phyloP scores from a whole-genome alignment of 495 filamentous ascomycete species.

The Hyaloscypha bicolor region DNA sequence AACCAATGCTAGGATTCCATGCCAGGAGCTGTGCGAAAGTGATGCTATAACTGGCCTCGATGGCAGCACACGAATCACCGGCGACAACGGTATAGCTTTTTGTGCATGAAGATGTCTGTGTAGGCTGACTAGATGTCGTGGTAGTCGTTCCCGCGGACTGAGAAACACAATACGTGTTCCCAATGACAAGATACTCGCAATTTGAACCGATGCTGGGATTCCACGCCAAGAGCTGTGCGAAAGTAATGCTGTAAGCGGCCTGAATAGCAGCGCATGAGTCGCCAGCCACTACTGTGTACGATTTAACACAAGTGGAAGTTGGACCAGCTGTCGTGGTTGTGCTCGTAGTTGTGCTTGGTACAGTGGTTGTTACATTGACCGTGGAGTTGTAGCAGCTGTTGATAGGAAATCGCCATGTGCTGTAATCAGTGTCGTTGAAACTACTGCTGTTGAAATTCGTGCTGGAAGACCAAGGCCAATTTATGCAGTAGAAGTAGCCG shows the following conservation, averaged over 20 bases:
- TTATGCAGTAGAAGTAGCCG: no score
- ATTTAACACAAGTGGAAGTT: not conserved
- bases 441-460: no score
- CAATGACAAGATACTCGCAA: not conserved
- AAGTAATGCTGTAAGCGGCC: slow-evolving; percentile 1
- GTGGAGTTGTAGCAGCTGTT: no score
- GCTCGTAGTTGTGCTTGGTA: no score
- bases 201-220: slow-evolving; percentile 4
- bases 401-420: no score
- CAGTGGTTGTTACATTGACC: no score
- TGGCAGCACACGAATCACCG: slow-evolving; percentile 10
- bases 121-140: not conserved
- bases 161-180: slow-evolving; percentile 1
- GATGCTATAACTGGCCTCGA: slow-evolving; percentile 6
- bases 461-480: no score
- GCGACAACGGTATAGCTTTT: not conserved
- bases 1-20: slow-evolving; percentile 13
- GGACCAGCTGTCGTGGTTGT: not conserved
- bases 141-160: not conserved
- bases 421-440: no score
- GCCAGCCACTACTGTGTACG: not conserved
- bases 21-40: slow-evolving; percentile 11
- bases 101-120: not conserved
- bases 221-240: slow-evolving; percentile 13
- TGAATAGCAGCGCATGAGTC: not conserved